These are phyloP conservation scores for Trichothecium roseum DNA, from an alignment of 2,329 filamentous ascomycete genomes.

Conservation along the genomic window DNA sequence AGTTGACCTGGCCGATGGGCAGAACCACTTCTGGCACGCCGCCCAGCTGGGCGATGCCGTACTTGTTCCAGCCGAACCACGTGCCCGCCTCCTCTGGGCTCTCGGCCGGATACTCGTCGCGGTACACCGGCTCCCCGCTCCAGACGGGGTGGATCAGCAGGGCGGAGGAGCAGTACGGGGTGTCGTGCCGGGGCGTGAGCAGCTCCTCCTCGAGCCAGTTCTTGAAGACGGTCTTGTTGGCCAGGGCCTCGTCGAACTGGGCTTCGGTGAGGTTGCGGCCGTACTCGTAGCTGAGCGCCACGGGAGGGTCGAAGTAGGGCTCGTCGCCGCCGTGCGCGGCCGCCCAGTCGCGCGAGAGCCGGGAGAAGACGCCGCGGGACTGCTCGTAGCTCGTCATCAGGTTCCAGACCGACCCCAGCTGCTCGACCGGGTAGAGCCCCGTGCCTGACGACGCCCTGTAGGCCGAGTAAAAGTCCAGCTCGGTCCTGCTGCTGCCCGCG, in stretches of 20 bases:
- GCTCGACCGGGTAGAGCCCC: too few species aligned
- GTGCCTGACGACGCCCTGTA: too few species aligned
- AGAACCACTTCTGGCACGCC: slow-evolving; percentile 30
- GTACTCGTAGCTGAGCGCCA: slow-evolving; percentile 24
- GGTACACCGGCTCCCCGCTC: background rate
- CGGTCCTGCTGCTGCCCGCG: too few species aligned
- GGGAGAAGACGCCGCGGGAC: too few species aligned
- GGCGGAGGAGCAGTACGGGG: slow-evolving; percentile 29
- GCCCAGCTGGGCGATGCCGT: slow-evolving; percentile 21
- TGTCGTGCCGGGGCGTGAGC: slow-evolving; percentile 23
- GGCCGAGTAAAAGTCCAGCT: too few species aligned
- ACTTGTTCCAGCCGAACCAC: slow-evolving; percentile 32
- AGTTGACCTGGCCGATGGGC: slow-evolving; percentile 28
- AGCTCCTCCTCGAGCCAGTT: slow-evolving; percentile 35
- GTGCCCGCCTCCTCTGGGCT: too few species aligned
- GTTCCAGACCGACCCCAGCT: too few species aligned
- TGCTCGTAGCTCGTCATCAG: too few species aligned
- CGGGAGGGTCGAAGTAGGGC: slow-evolving; percentile 25
- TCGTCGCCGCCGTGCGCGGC: slow-evolving; percentile 14
- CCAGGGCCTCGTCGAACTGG: slow-evolving; percentile 25
- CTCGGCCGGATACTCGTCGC: slow-evolving; percentile 28
- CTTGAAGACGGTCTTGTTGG: slow-evolving; percentile 38
- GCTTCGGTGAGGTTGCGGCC: slow-evolving; percentile 18
- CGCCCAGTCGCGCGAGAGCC: too few species aligned
- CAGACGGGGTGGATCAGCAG: slow-evolving; percentile 35